Conservation (phyloP, 1,284 basidiomycete genomes). For the Ceratobasidium sp. region DNA sequence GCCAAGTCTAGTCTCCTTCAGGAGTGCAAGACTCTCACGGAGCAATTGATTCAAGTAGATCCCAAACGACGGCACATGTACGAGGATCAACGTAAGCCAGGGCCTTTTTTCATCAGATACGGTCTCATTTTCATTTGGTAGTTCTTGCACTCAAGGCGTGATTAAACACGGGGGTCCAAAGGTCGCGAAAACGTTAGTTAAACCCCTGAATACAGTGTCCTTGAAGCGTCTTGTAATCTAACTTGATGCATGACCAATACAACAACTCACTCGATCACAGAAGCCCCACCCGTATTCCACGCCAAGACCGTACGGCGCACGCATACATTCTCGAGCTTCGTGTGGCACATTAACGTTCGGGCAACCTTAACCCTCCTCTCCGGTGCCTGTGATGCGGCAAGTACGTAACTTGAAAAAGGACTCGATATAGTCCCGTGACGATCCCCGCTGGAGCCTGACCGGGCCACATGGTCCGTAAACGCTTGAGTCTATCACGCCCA, state of each 20-base stretch:
- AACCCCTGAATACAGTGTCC: neutral
- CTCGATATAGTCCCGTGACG: neutral
- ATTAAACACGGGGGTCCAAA: neutral
- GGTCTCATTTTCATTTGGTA: neutral
- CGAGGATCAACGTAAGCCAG: conserved; percentile 25
- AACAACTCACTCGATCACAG: neutral
- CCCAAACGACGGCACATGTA: conserved; percentile 26
- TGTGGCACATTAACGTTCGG: neutral
- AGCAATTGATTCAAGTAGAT: conserved; percentile 26
- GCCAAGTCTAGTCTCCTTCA: conserved; percentile 11
- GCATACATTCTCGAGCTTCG: no score
- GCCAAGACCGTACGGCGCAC: no score
- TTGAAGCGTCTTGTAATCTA: no score
- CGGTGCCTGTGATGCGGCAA: neutral
- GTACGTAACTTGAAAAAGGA: neutral
- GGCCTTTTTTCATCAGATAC: neutral
- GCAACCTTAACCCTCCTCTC: neutral
- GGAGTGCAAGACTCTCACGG: conserved; percentile 19
- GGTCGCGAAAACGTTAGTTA: neutral
- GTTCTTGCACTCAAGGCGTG: conserved; percentile 1
- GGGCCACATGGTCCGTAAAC: neutral
- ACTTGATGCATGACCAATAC: no score
- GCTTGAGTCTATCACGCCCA: neutral
- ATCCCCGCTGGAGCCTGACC: conserved; percentile 1
- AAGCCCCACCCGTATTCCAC: no score